A percentile compares a stretch with the other conserved stretches of the same genome.
Conservation (phyloP, 2,329 filamentous ascomycete genomes). For the Fusarium nisikadoi region DNA sequence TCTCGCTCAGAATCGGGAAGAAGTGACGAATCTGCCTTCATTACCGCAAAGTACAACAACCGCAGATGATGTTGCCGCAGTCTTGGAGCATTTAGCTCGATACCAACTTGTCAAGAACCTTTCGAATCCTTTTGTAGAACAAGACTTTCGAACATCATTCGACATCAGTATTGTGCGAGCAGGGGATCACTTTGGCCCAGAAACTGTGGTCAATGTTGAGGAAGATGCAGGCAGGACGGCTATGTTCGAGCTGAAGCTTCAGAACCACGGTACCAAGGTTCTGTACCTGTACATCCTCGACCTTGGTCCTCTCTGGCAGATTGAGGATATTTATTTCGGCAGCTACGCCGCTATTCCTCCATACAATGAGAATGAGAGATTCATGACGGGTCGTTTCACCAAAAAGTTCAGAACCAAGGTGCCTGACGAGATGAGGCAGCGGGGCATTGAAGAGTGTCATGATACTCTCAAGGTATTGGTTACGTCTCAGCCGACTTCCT, state of each 20-base stretch:
- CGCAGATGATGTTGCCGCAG: neutral
- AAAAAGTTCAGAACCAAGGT: slow-evolving; percentile 15
- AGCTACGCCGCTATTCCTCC: neutral
- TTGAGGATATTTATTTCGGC: neutral
- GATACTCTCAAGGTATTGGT: slow-evolving; percentile 26
- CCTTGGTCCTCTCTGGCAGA: slow-evolving; percentile 2
- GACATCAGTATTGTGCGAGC: neutral
- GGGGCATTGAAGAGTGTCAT: neutral
- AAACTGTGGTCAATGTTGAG: neutral
- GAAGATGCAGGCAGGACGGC: neutral
- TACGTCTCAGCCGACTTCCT: slow-evolving; percentile 27
- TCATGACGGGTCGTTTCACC: neutral
- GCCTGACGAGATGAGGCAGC: neutral
- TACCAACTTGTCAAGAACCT: slow-evolving; percentile 8
- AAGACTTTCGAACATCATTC: neutral
- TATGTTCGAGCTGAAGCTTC: neutral
- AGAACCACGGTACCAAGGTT: neutral
- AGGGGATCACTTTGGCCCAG: neutral
- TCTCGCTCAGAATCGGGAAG: neutral
- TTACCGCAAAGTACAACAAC: neutral
- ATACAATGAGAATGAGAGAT: neutral
- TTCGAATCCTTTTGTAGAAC: neutral
- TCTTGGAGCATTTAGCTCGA: neutral
- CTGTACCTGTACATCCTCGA: slow-evolving; percentile 6
- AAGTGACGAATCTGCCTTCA: neutral